Base-by-base conservation (phyloP, 73 alveolate genomes). In the Breviolum minutum region DNA sequence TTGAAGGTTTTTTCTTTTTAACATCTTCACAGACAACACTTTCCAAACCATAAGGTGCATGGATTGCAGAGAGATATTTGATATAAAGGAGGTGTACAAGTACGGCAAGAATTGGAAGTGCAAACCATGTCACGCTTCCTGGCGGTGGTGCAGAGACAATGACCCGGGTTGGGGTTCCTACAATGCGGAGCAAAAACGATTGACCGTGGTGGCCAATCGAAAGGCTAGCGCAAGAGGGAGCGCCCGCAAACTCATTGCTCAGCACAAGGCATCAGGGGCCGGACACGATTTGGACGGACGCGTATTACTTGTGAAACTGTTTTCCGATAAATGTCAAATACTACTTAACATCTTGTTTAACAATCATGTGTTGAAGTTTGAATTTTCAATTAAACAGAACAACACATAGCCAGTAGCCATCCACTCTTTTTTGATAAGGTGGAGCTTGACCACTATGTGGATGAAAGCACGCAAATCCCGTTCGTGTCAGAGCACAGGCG, bases 401-500 rank as follows among this genome's bases (percentile, higher is more conserved):
- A n/a, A n/a, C n/a, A n/a, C n/a, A n/a, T n/a, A n/a, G n/a, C n/a
- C n/a, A n/a, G n/a, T n/a, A n/a, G n/a, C n/a, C n/a, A n/a, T n/a
- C n/a, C n/a, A n/a, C n/a, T n/a, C n/a, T n/a, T n/a, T n/a, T n/a
- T n/a, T n/a, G n/a, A n/a, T n/a, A n/a, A 86, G 94, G 94, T 86
- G 19, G 94, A 86, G 29, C 80, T 86, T 10, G 94, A 86, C 62
- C 24, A 61, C 63, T 86, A 62, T 27, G 8, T 26, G 17, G 94
- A 62, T 16, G 77, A 29, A 26, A 20, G n/a, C 24, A 5, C 14
- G 63, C 80, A 62, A 62, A 27, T 60, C 16, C 94, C 94, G 63
- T 86, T 12, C 61, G 12, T 86, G 80, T n/a, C 94, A 26, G 94
- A 86, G 62, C 6, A 17, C 24, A 61, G 94, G 94, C 80, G n/a